These are phyloP conservation scores for Acer campestre DNA, from an alignment of 345 rosid genomes.

Conservation along the genomic window DNA sequence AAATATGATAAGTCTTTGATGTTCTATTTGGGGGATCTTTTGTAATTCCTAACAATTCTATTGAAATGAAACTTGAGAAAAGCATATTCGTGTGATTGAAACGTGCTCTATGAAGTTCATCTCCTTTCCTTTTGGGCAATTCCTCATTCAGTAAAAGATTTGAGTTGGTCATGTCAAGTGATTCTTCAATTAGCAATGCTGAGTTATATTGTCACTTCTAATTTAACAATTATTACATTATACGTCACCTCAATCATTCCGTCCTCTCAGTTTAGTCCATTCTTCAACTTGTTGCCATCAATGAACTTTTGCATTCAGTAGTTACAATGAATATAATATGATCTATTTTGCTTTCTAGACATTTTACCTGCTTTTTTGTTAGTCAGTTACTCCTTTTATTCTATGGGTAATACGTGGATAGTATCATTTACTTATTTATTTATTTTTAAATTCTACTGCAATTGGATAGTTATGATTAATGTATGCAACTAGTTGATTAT, in stretches of 20 bases:
- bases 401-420: neutral
- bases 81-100: neutral
- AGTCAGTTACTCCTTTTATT: neutral
- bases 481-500: neutral
- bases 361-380: neutral
- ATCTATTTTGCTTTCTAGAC: neutral
- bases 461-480: neutral
- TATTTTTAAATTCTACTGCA: too few relatives aligned
- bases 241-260: neutral
- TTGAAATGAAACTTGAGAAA: neutral
- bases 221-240: neutral
- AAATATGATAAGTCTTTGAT: too few relatives aligned
- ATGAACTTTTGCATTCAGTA: neutral
- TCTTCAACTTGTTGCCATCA: neutral
- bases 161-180: neutral
- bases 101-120: neutral
- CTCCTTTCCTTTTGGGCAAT: neutral
- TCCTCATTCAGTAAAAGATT: neutral
- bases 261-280: neutral
- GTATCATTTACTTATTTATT: too few relatives aligned
- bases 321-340: neutral
- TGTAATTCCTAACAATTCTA: neutral
- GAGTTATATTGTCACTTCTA: neutral
- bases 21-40: neutral
- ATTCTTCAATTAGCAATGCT: neutral